Evolutionary conservation across 108 stramenopile species (phyloP).

Genomic region (Fistulifera solaris): DNA sequence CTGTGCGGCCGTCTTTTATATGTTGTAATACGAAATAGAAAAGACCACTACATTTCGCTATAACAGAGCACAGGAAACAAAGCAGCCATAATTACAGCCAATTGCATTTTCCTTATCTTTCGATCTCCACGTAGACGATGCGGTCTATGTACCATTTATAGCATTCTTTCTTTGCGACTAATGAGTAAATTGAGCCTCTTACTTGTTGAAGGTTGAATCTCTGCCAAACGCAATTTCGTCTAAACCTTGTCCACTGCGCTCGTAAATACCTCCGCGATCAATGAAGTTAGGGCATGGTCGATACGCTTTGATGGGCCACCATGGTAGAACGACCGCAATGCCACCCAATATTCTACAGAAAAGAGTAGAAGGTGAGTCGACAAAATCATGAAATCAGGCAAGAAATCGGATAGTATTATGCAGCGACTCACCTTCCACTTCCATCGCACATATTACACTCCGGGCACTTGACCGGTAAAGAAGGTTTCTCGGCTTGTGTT

Average conservation of each 20-base stretch:
- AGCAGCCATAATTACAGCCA: too few species aligned
- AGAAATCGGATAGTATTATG: not conserved
- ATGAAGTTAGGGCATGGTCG: conserved; percentile 85
- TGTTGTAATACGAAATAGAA: conserved; percentile 4
- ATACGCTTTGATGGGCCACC: conserved; percentile 88
- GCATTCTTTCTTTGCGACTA: too few species aligned
- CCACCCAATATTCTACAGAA: conserved; percentile 67
- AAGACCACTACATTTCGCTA: too few species aligned
- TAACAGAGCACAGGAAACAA: too few species aligned
- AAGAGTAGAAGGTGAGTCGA: conserved; percentile 1
- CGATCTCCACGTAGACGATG: too few species aligned
- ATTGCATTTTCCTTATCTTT: too few species aligned
- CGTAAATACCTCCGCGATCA: conserved; percentile 56
- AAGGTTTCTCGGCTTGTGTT: conserved; percentile 1
- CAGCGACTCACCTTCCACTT: conserved; percentile 49
- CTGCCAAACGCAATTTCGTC: conserved; percentile 85
- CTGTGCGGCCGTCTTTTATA: conserved; percentile 16
- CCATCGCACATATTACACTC: conserved; percentile 79
- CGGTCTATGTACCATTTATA: too few species aligned
- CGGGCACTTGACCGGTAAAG: conserved; percentile 52
- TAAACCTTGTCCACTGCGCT: conserved; percentile 61
- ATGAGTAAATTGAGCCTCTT: too few species aligned
- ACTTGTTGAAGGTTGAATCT: conserved; percentile 32
- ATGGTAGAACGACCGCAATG: conserved; percentile 56
- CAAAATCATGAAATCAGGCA: conserved; percentile 1